phyloP scores from a whole-genome alignment of 805 yeast genomes.

The Wickerhamiella sorbophila region DNA sequence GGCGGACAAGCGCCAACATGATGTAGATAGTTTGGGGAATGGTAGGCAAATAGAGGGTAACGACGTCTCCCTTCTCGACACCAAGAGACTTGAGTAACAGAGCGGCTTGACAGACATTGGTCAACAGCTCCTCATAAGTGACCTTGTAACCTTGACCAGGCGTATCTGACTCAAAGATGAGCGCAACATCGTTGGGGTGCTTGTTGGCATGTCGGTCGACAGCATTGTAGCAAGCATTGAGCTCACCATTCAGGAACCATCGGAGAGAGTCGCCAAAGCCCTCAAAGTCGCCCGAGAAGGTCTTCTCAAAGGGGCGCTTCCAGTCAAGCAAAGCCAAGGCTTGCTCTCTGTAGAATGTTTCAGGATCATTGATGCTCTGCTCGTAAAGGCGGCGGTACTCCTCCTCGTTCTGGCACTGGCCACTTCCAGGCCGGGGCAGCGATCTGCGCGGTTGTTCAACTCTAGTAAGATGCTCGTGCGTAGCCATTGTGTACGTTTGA shows the following conservation, averaged over 20 bases:
- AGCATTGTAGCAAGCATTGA: slow-evolving; percentile 69
- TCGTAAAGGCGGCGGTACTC: slow-evolving; percentile 38
- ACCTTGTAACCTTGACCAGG: slow-evolving; percentile 46
- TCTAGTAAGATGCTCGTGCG: neutral
- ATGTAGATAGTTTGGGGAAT: slow-evolving; percentile 66
- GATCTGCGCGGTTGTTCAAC: slow-evolving; percentile 5
- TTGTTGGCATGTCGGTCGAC: slow-evolving; percentile 68
- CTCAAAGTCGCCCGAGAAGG: slow-evolving; percentile 6
- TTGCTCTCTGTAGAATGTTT: slow-evolving; percentile 38
- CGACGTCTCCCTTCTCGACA: slow-evolving; percentile 68
- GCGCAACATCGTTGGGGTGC: slow-evolving; percentile 57
- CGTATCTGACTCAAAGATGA: slow-evolving; percentile 72
- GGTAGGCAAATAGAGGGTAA: slow-evolving; percentile 80
- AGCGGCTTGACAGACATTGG: slow-evolving; percentile 56
- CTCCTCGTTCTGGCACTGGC: slow-evolving; percentile 33
- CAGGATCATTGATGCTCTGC: slow-evolving; percentile 44
- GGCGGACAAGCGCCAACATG: slow-evolving; percentile 59
- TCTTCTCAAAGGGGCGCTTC: slow-evolving; percentile 36
- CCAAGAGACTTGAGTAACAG: slow-evolving; percentile 55
- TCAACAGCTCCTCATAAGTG: slow-evolving; percentile 58
- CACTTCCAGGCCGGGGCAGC: slow-evolving; percentile 7
- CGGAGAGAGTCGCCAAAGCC: slow-evolving; percentile 30
- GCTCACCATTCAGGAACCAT: slow-evolving; percentile 69
- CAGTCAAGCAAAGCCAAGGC: slow-evolving; percentile 39
- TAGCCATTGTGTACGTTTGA: neutral